Evolutionary conservation across 441 rosid species (phyloP), one percentile per base, ranked within the genome.

Genomic region (Cnidoscolus chayamansa): DNA sequence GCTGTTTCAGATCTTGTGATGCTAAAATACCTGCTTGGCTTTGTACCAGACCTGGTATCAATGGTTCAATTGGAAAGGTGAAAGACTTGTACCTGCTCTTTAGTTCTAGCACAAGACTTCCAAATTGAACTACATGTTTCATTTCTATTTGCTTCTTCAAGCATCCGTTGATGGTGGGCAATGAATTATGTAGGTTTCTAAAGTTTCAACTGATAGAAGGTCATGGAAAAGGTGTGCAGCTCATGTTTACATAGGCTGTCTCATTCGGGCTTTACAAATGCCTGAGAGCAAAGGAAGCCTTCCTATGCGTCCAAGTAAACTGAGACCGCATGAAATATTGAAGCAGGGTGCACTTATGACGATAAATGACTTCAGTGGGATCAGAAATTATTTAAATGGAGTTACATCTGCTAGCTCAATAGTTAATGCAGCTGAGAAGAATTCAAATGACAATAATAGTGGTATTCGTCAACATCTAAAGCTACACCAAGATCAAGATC

Each of bases 211-310:
- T 68, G 79, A 65, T 48, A 80, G 74, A 70, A 81, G 77, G 72
- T 73, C 84, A 62, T 66, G 78, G 84, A 91, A 84, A 80, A 87
- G 78, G 74, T 86, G 94, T 64, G 78, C 87, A 3, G 68, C 85
- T 80, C 98, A 94, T 82, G 83, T 88, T 66, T 81, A 82, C 79
- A 89, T 94, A 75, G 81, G 89, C 72, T 81, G 13, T 59, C 89
- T 94, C 78, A 94, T 87, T 72, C 81, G 57, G 70, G 74, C 43
- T 75, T 76, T 88, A 61, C 83, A 88, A 68, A 79, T 37, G 19
- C 71, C 77, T 35, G 84, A 80, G 32, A 77, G 69, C 73, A 82
- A 81, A 72, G 86, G 80, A 48, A 77, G 70, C 74, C 35, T 48
- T 61, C 73, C 68, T 35, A 57, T 63, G 32, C 78, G 78, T 61